Conservation (phyloP, 768 basidiomycete genomes). For the Pisolithus orientalis region DNA sequence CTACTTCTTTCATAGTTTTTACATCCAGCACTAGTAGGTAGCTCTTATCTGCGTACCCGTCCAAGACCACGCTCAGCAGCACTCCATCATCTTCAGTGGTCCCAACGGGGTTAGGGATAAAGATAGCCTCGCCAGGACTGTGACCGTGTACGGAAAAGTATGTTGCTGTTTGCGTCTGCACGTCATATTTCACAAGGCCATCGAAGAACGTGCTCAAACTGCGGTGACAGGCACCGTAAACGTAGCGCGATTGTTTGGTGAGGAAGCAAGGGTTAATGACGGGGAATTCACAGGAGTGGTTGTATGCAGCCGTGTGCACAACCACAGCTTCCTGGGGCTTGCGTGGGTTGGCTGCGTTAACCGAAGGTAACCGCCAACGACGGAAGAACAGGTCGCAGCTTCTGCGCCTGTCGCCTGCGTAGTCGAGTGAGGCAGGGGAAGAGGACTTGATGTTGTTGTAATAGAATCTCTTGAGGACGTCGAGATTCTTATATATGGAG, state of each 20-base stretch:
- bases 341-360: constrained; percentile 10
- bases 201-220: constrained; percentile 28
- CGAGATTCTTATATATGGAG: constrained; percentile 28
- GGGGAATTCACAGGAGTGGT: constrained; percentile 31
- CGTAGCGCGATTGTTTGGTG: constrained; percentile 27
- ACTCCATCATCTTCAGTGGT: constrained; percentile 31
- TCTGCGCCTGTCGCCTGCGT: constrained; percentile 14
- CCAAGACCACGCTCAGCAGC: constrained; percentile 31
- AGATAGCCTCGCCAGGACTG: constrained; percentile 33
- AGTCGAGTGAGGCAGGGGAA: constrained; percentile 19
- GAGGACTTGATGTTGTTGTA: constrained; percentile 24
- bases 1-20: constrained; percentile 29
- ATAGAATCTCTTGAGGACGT: constrained; percentile 27
- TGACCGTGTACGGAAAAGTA: constrained; percentile 25
- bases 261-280: constrained; percentile 26
- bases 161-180: constrained; percentile 10
- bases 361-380: constrained; percentile 26
- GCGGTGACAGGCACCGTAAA: constrained; percentile 25
- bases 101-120: constrained; percentile 23
- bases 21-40: constrained; percentile 32
- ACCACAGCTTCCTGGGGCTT: constrained; percentile 14
- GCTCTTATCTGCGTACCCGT: constrained; percentile 25
- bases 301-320: constrained; percentile 16
- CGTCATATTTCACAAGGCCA: constrained; percentile 32
- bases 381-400: constrained; percentile 18